Percentiles rank a stretch among this genome's conserved stretches.
Conservation (phyloP, 2,329 filamentous ascomycete genomes). For the Cladosporium oxysporum region DNA sequence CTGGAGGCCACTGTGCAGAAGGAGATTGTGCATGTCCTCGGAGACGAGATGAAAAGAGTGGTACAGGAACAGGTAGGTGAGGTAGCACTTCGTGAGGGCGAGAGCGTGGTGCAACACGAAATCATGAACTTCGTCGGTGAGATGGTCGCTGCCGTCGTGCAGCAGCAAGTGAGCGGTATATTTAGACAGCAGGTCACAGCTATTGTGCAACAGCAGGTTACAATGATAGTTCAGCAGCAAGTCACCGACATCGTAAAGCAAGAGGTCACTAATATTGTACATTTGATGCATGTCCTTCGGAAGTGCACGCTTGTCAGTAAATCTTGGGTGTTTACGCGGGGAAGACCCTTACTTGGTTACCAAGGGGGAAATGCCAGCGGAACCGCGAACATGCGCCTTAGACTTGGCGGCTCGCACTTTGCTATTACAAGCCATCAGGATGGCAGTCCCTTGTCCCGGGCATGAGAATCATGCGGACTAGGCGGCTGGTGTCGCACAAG, state of each 20-base stretch:
- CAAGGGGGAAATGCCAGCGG: no score
- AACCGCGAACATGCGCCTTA: no score
- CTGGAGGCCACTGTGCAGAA: neutral
- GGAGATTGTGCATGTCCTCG: no score
- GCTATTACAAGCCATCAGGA: no score
- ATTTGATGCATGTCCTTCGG: no score
- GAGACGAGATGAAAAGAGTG: neutral
- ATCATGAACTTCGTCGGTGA: neutral
- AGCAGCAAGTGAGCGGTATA: neutral
- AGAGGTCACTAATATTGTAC: conserved; percentile 3
- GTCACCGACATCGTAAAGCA: conserved; percentile 13
- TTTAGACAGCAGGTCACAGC: neutral
- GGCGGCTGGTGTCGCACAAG: no score
- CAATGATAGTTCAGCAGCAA: neutral
- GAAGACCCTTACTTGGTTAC: no score
- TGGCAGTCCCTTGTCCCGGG: no score
- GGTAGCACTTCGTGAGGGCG: neutral
- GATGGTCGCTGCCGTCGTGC: neutral
- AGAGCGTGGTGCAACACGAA: neutral
- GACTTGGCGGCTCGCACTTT: no score
- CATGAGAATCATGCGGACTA: no score
- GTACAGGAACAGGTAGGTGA: neutral
- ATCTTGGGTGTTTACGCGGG: no score
- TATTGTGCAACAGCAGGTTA: neutral
- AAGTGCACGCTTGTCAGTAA: no score